Base-by-base conservation (phyloP, 495 filamentous ascomycete genomes). In the Penicillium tannophilum region DNA sequence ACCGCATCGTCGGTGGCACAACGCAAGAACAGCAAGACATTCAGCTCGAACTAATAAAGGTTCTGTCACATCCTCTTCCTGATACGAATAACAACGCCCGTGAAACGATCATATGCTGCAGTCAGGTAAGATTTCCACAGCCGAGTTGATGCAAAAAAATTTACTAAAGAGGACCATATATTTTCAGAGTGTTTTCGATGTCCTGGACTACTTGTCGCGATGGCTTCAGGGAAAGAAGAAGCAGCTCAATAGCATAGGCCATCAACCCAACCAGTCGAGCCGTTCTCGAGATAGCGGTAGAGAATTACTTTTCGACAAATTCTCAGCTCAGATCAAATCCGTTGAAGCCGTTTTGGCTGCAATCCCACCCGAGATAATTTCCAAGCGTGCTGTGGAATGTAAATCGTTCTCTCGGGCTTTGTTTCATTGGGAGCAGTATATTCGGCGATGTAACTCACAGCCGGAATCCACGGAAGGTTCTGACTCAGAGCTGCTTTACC, bases 371-470 rank as follows among this genome's bases (percentile, higher is more conserved):
- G 90, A 96, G 58, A 72, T 94, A 42, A 90, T 97, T 42, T 91
- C 93, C 6, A 81, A 82, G 43, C 85, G 93, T 63, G 93, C 94
- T 11, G 81, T 96, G 17, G 91, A 97, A 64, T 97, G 94, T 72
- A 90, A 89, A 55, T 96, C 94, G 23, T 98, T 90, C 69, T 88
- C 95, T 14, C 82, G 95, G 46, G 95, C 95, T 14, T 76, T 98
- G 23, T 96, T 95, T 67, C 88, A 96, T 64, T 92, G 93, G 82
- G 94, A 99, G 70, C 91, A 93, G 65, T 89, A 93, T 63, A 91
- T 96, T 53, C 85, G 88, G 19, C 83, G 88, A 56, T 73, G 78
- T 52, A 81, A 76, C 52, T 66, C 68, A 26, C 70, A 69, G 42
- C 59, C 71, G 39, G 72, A 74, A 4, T 56, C 59, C 30, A 66